Evolutionary conservation across 148 eudicot species (phyloP), one percentile per base, ranked within the genome.

Genomic region (Silene uniflora): DNA sequence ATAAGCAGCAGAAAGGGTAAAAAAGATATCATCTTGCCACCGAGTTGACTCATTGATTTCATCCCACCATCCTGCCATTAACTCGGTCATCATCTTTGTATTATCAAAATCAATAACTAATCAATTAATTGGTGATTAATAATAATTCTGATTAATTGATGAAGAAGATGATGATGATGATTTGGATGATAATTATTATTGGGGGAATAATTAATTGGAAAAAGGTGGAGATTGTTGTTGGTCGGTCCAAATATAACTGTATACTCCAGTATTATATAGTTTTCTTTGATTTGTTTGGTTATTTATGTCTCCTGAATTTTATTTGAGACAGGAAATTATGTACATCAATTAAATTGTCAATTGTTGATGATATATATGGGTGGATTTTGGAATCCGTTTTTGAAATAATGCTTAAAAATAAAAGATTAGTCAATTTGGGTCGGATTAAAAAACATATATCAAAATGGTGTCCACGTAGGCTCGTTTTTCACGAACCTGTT

Each of bases 11-110:
- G 80, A 89, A 35, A 89, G 88, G 39, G 89, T 61, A 71, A 80
- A 84, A 79, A 89, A 89, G 76, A 89, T 84, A 67, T 62, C 86
- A 69, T 86, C 81, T 74, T 87, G 89, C 90, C 89, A 87, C 67
- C 77, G 79, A 71, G 79, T 76, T 42, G 89, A 87, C 81, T 83
- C 88, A 55, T 89, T 77, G 54, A 89, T 69, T 64, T 81, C 73
- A 29, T 86, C 66, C 92, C 92, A 89, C 89, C 87, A 85, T 67
- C 61, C 71, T 0, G 75, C 11, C 21, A 60, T 25, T 25, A 73
- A 68, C 80, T 76, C 76, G 44, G 74, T 47, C 62, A 17, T 25
- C 74, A 82, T 74, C 44, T 39, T 6, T 39, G 9, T 17, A 22
- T 65, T 46, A 68, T 76, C 74, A 67, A 76, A 67, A 75, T 14